A percentile compares a stretch with the other conserved stretches of the same genome.
phyloP scores from a whole-genome alignment of 2,329 filamentous ascomycete species.

The Botryosphaeria agaves region DNA sequence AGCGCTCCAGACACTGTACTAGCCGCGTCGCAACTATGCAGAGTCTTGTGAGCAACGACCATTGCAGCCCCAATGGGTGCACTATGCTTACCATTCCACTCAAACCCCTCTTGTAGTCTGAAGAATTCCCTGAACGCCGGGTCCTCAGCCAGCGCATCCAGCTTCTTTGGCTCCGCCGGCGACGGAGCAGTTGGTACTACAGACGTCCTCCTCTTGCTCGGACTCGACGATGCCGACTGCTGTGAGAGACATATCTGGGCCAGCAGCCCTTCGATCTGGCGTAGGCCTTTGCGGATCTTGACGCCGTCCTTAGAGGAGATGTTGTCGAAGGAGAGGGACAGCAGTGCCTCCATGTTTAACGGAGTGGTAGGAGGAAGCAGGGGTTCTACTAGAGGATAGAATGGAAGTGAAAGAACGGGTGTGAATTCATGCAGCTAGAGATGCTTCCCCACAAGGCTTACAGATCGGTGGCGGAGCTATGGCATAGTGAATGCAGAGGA shows the following conservation, averaged over 20 bases:
- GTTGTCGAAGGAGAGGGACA: conserved; percentile 91
- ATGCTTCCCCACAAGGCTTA: too few species aligned
- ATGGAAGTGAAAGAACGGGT: too few species aligned
- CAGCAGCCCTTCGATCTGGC: conserved; percentile 83
- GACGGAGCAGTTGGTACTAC: conserved; percentile 16
- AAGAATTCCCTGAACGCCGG: conserved; percentile 92
- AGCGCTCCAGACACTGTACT: conserved; percentile 67
- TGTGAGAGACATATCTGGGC: conserved; percentile 79
- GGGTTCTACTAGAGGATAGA: too few species aligned
- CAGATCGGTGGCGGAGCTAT: too few species aligned
- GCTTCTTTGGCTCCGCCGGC: conserved; percentile 20
- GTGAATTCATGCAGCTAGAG: too few species aligned
- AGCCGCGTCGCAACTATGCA: conserved; percentile 61
- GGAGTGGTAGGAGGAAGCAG: too few species aligned
- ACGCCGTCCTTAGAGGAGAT: conserved; percentile 78
- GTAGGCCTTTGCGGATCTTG: conserved; percentile 85
- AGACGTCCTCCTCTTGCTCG: conserved; percentile 19
- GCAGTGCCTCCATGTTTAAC: conserved; percentile 91
- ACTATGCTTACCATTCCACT: conserved; percentile 62
- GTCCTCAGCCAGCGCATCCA: conserved; percentile 45
- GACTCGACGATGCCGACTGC: conserved; percentile 13
- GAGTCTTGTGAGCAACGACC: too few species aligned
- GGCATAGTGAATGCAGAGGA: too few species aligned
- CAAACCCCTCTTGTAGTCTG: conserved; percentile 88
- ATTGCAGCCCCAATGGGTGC: too few species aligned